These are phyloP conservation scores for Santalum album DNA, from an alignment of 164 flowering plant species.

Conservation along the genomic window DNA sequence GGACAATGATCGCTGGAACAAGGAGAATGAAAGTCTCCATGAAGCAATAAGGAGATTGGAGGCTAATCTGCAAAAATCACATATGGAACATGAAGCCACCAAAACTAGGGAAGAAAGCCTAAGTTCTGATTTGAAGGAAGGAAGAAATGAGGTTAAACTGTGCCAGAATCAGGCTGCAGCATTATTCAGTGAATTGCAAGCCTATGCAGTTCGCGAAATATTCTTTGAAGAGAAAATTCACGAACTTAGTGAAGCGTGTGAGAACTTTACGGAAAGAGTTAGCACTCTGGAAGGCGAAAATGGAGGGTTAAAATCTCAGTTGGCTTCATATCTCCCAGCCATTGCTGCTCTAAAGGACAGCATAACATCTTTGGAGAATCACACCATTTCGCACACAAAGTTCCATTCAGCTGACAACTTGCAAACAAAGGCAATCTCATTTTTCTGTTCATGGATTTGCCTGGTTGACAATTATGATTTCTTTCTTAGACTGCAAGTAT, in stretches of 20 bases:
- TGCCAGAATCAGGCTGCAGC: constrained; percentile 33
- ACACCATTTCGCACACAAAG: constrained; percentile 11
- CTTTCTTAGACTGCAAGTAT: no score
- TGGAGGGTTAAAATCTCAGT: constrained; percentile 28
- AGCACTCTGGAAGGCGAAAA: constrained; percentile 29
- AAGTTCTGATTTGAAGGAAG: constrained; percentile 22
- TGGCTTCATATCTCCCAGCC: constrained; percentile 33
- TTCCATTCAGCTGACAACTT: constrained; percentile 11
- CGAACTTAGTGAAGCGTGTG: constrained; percentile 38
- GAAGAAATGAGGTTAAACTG: constrained; percentile 19
- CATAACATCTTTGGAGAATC: constrained; percentile 37
- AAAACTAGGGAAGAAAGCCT: constrained; percentile 24
- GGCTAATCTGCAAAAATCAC: constrained; percentile 15
- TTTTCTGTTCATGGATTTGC: not conserved
- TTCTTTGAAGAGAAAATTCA: constrained; percentile 38
- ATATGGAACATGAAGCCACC: constrained; percentile 17
- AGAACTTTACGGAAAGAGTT: constrained; percentile 28
- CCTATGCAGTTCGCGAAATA: constrained; percentile 26
- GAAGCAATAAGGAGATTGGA: constrained; percentile 21
- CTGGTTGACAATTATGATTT: no score
- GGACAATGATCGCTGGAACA: constrained; percentile 17
- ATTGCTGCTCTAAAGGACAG: constrained; percentile 24
- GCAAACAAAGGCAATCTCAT: constrained; percentile 33
- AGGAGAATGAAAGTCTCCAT: constrained; percentile 18
- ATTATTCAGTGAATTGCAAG: constrained; percentile 31